Conservation (phyloP, 352 stramenopile genomes). For the Phytophthora vignae region DNA sequence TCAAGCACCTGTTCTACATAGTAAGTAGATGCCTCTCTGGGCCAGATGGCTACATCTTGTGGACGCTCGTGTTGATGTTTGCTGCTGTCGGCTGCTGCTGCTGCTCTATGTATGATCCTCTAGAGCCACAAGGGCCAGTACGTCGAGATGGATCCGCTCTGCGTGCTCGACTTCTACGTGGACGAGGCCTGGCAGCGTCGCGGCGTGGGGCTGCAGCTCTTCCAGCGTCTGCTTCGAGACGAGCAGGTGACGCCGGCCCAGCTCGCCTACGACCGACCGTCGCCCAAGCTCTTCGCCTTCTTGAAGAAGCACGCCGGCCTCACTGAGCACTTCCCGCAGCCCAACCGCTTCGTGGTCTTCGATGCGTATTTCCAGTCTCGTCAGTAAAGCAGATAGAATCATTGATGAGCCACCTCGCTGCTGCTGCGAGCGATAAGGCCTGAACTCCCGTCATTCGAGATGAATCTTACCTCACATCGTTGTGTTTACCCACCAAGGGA, state of each 20-base stretch:
- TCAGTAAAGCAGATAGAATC: conserved; percentile 17
- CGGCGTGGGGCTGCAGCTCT: conserved; percentile 69
- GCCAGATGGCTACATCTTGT: conserved; percentile 3
- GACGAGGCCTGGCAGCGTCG: conserved; percentile 57
- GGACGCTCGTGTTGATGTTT: background rate
- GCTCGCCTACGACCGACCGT: conserved; percentile 84
- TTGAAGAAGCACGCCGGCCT: conserved; percentile 75
- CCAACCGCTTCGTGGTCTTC: conserved; percentile 90
- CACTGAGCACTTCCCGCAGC: conserved; percentile 59
- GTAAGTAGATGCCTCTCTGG: conserved; percentile 34
- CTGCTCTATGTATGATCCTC: background rate
- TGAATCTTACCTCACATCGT: conserved; percentile 21
- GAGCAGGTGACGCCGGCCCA: conserved; percentile 26
- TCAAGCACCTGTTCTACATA: conserved; percentile 84
- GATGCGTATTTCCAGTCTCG: conserved; percentile 64
- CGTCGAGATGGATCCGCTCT: conserved; percentile 76
- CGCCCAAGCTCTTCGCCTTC: conserved; percentile 83
- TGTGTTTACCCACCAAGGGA: conserved; percentile 50
- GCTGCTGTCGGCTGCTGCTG: conserved; percentile 2
- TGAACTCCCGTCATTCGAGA: background rate
- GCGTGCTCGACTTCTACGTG: conserved; percentile 87
- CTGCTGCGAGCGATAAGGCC: background rate
- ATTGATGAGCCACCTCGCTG: background rate
- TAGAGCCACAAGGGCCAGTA: conserved; percentile 70
- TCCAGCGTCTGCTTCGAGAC: conserved; percentile 65